phyloP scores from a whole-genome alignment of 352 stramenopile genomes.

The Phytophthora tentaculata region DNA sequence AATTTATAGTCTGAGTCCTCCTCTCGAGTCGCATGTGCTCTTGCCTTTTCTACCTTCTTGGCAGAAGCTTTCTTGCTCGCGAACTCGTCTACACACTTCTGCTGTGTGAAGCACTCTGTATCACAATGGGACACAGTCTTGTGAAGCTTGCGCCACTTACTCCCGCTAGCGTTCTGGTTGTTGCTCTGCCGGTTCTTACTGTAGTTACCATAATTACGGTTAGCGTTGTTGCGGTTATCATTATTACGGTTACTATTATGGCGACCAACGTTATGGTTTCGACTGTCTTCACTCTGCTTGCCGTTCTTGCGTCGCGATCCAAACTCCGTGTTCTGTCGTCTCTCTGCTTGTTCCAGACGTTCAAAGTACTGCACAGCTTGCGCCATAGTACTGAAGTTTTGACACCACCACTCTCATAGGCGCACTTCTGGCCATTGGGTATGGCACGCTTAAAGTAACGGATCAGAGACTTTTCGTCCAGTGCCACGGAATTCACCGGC shows the following conservation, averaged over 20 bases:
- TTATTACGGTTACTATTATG: background rate
- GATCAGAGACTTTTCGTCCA: conserved; percentile 9
- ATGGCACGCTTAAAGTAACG: conserved; percentile 12
- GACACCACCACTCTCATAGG: background rate
- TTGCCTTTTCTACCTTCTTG: conserved; percentile 6
- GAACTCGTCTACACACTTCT: background rate
- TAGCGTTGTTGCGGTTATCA: background rate
- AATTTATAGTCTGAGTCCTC: background rate
- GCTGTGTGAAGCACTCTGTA: conserved; percentile 17
- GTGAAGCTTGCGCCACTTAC: conserved; percentile 18
- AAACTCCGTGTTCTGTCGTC: background rate
- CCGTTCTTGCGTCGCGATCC: background rate
- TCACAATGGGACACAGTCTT: conserved; percentile 11
- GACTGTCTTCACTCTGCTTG: background rate
- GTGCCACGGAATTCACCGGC: background rate
- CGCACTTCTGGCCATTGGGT: conserved; percentile 1
- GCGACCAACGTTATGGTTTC: no score
- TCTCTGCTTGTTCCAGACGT: conserved; percentile 8
- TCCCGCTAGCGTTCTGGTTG: background rate
- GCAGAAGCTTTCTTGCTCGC: background rate
- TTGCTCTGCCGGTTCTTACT: no score
- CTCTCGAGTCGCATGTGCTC: background rate
- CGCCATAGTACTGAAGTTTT: background rate
- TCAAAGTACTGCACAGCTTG: conserved; percentile 11
- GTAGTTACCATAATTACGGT: no score